These are phyloP conservation scores for Turnera subulata DNA, from an alignment of 345 rosid species.

Conservation along the genomic window DNA sequence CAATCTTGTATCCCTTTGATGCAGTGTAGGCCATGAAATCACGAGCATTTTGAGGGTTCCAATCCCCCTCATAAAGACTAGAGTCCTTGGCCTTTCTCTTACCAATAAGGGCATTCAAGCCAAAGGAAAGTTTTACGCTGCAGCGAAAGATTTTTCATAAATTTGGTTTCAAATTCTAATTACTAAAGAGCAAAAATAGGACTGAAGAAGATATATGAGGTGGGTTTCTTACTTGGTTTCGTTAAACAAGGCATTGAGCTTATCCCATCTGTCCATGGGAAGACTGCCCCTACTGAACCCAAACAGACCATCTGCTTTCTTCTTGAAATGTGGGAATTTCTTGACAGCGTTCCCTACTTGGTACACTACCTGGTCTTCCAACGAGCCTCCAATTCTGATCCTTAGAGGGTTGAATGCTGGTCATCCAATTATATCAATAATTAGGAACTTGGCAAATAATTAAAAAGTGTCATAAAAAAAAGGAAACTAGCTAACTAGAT, in stretches of 20 bases:
- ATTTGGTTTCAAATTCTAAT: background rate
- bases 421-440: background rate
- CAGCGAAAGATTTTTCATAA: background rate
- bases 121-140: conserved; percentile 43
- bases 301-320: conserved; percentile 23
- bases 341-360: conserved; percentile 28
- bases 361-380: conserved; percentile 52
- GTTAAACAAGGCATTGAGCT: conserved; percentile 34
- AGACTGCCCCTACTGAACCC: conserved; percentile 53
- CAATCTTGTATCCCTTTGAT: conserved; percentile 48
- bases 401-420: conserved; percentile 48
- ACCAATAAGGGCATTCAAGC: conserved; percentile 48
- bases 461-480: background rate
- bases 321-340: conserved; percentile 33
- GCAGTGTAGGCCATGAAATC: conserved; percentile 45
- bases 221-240: conserved; percentile 34
- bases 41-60: conserved; percentile 39
- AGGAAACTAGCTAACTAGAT: too few species aligned
- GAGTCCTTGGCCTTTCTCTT: conserved; percentile 14
- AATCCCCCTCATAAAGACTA: conserved; percentile 35
- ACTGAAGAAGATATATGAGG: too few species aligned
- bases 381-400: conserved; percentile 43
- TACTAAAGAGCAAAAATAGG: background rate
- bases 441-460: background rate
- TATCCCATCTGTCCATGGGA: conserved; percentile 50